These are phyloP conservation scores for Turritis glabra DNA, from an alignment of 345 rosid genomes.

Conservation along the genomic window DNA sequence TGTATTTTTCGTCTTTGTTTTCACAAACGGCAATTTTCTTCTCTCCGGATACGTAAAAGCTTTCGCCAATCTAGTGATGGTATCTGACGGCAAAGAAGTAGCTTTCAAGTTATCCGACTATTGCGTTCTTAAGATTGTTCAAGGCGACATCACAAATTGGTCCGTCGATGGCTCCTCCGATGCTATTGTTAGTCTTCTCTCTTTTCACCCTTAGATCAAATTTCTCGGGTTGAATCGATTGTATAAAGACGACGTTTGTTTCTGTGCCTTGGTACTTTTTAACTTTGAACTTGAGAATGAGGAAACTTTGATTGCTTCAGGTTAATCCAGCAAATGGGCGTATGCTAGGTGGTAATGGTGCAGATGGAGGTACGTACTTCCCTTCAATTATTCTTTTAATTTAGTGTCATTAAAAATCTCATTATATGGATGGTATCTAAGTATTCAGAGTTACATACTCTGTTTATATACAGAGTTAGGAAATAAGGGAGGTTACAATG, in stretches of 20 bases:
- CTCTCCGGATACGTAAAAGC: not conserved
- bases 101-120: slow-evolving; percentile 53
- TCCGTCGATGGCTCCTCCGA: slow-evolving; percentile 76
- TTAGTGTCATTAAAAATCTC: not conserved
- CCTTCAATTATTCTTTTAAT: not conserved
- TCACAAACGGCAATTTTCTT: not conserved
- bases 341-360: slow-evolving; percentile 94
- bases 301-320: slow-evolving; percentile 37
- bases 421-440: slow-evolving; percentile 11
- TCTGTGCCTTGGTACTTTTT: not conserved
- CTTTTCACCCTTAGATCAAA: not conserved
- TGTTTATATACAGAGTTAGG: not conserved
- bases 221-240: not conserved
- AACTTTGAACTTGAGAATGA: not conserved
- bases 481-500: not conserved
- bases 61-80: slow-evolving; percentile 35
- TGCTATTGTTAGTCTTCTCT: slow-evolving; percentile 58
- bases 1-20: slow-evolving; percentile 25
- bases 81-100: slow-evolving; percentile 23
- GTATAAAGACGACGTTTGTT: not conserved
- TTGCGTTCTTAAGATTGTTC: slow-evolving; percentile 54
- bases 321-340: slow-evolving; percentile 81
- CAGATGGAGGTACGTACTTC: slow-evolving; percentile 83
- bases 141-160: slow-evolving; percentile 87
- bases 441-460: not conserved